These are phyloP conservation scores for Suillus weaverae DNA, from an alignment of 768 basidiomycete genomes.

Conservation along the genomic window DNA sequence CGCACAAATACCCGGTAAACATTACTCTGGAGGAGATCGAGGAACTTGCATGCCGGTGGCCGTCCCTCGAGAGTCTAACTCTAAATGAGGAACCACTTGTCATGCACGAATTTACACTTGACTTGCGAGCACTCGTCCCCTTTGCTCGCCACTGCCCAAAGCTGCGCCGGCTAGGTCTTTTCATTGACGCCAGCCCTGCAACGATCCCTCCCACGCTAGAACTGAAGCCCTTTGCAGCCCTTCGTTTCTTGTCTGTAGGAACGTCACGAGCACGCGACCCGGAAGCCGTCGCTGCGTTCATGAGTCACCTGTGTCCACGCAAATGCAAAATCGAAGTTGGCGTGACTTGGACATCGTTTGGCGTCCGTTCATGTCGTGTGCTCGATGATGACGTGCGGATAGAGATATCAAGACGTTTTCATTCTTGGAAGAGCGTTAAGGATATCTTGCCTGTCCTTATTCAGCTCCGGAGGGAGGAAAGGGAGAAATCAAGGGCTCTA, in stretches of 20 bases:
- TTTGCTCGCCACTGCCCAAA: slow-evolving; percentile 42
- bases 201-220: slow-evolving; percentile 14
- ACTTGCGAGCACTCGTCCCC: slow-evolving; percentile 40
- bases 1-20: slow-evolving; percentile 30
- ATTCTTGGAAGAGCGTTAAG: slow-evolving; percentile 44
- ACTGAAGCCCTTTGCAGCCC: slow-evolving; percentile 21
- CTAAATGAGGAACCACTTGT: slow-evolving; percentile 49
- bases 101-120: slow-evolving; percentile 26
- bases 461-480: slow-evolving; percentile 45
- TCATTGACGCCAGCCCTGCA: slow-evolving; percentile 33
- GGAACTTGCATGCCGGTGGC: slow-evolving; percentile 45
- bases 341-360: slow-evolving; percentile 45
- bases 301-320: slow-evolving; percentile 51
- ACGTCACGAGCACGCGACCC: slow-evolving; percentile 47
- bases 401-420: slow-evolving; percentile 25
- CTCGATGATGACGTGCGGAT: slow-evolving; percentile 10
- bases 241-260: slow-evolving; percentile 43
- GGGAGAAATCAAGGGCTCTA: slow-evolving; percentile 37
- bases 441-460: slow-evolving; percentile 45
- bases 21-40: slow-evolving; percentile 46
- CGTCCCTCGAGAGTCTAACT: slow-evolving; percentile 42
- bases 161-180: slow-evolving; percentile 37
- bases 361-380: slow-evolving; percentile 12
- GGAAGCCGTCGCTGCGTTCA: slow-evolving; percentile 48
- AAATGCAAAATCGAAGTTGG: slow-evolving; percentile 45